These are phyloP conservation scores for Phytomonas francai DNA, from an alignment of 208 protist genomes.

Conservation along the genomic window DNA sequence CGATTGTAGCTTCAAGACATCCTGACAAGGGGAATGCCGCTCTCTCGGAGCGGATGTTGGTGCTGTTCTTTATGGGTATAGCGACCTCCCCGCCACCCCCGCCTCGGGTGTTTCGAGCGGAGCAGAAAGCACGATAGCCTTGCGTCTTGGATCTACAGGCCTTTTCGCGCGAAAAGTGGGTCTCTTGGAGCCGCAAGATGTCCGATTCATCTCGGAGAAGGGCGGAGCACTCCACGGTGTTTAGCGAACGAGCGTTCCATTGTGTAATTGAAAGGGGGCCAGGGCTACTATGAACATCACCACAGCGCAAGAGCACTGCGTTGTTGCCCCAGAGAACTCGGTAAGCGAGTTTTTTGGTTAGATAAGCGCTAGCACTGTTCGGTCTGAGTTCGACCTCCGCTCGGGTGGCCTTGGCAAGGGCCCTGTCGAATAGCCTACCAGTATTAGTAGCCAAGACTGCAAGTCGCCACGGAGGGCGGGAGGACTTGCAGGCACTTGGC, in stretches of 20 bases:
- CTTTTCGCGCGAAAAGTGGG: neutral
- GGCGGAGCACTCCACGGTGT: neutral
- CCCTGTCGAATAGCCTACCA: no score
- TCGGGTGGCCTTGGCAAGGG: no score
- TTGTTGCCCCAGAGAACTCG: no score
- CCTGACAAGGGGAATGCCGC: neutral
- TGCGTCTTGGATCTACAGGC: neutral
- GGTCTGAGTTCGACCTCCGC: no score
- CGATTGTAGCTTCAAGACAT: neutral
- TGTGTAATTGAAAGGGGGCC: neutral
- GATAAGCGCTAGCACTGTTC: no score
- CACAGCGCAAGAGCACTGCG: no score
- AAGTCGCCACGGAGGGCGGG: no score
- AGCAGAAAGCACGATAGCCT: neutral
- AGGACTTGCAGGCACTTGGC: no score
- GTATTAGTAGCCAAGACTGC: no score
- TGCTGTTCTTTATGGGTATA: neutral
- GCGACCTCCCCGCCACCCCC: neutral
- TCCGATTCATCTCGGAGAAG: neutral
- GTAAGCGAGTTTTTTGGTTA: neutral
- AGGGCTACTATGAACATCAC: no score
- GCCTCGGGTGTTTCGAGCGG: neutral
- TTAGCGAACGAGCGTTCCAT: constrained; percentile 1
- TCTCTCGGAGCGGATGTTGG: neutral
- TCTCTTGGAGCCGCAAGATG: neutral